A percentile compares a stretch with the other conserved stretches of the same genome.
phyloP scores from a whole-genome alignment of 2,329 filamentous ascomycete genomes.

The Monilinia fructigena region DNA sequence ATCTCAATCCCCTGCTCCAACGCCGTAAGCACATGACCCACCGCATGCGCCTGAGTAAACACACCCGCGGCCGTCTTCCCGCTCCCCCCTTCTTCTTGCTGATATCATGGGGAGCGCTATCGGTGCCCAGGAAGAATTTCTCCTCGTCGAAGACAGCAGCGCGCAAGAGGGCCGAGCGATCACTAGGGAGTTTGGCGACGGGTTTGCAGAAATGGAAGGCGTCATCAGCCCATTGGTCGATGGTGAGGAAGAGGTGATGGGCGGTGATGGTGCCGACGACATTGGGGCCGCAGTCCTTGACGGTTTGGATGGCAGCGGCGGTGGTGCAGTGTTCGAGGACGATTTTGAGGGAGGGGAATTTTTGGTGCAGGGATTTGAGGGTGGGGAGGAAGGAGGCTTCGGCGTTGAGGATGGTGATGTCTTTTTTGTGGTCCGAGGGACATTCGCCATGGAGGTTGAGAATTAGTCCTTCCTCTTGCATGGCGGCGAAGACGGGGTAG shows the following conservation, averaged over 20 bases:
- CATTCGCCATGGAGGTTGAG: constrained; percentile 88
- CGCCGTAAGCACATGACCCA: constrained; percentile 10
- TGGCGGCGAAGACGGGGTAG: constrained; percentile 76
- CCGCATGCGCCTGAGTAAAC: constrained; percentile 63
- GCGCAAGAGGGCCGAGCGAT: constrained; percentile 49
- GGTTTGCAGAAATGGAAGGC: constrained; percentile 51
- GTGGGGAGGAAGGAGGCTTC: constrained; percentile 79
- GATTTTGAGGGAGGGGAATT: constrained; percentile 69
- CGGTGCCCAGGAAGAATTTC: constrained; percentile 69
- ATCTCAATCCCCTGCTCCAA: constrained; percentile 10
- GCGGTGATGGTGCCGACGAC: constrained; percentile 49
- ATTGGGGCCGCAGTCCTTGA: constrained; percentile 70
- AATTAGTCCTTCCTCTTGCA: constrained; percentile 79
- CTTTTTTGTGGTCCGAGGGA: constrained; percentile 42
- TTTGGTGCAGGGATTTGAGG: constrained; percentile 66
- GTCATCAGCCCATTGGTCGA: constrained; percentile 23
- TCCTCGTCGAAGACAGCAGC: constrained; percentile 56
- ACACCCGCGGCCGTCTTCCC: constrained; percentile 61
- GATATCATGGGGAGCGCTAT: constrained; percentile 61
- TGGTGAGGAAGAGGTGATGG: constrained; percentile 24
- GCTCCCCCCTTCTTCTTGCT: constrained; percentile 54
- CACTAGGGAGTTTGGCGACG: constrained; percentile 43
- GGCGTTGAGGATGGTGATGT: constrained; percentile 39
- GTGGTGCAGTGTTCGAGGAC: constrained; percentile 86
- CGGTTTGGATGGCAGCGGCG: constrained; percentile 73